Percentiles rank a stretch among this genome's conserved stretches.
phyloP scores from a whole-genome alignment of 208 protist genomes.

The Dictyostelium gargantuum region DNA sequence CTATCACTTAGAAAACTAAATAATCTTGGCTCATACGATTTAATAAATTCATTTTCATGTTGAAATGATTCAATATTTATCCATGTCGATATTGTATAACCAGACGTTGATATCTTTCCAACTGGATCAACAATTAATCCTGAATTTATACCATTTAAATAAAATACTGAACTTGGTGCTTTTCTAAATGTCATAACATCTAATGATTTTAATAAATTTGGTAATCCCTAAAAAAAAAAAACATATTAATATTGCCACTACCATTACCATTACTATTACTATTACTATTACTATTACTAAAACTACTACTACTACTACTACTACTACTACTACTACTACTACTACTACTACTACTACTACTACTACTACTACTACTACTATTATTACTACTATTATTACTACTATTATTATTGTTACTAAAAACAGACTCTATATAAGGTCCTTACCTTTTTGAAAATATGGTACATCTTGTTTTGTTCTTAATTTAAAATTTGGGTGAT shows the following conservation, averaged over 20 bases:
- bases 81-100: constrained; percentile 20
- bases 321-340: too few species aligned
- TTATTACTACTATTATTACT: too few species aligned
- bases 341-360: too few species aligned
- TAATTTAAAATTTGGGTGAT: constrained; percentile 41
- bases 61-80: constrained; percentile 54
- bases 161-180: constrained; percentile 11
- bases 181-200: constrained; percentile 40
- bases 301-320: too few species aligned
- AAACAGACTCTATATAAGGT: too few species aligned
- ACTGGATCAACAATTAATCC: constrained; percentile 46
- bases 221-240: background rate
- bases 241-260: background rate
- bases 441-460: constrained; percentile 54
- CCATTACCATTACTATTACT: background rate
- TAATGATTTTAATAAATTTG: background rate
- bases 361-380: too few species aligned
- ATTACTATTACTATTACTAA: too few species aligned
- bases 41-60: background rate
- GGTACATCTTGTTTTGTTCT: constrained; percentile 55
- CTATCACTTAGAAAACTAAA: background rate
- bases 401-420: too few species aligned
- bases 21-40: background rate
- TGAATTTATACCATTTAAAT: constrained; percentile 39
- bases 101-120: background rate